Evolutionary conservation across 1,139 yeast genomes (phyloP).

Genomic region (Nadsonia starkeyi-henricii): DNA sequence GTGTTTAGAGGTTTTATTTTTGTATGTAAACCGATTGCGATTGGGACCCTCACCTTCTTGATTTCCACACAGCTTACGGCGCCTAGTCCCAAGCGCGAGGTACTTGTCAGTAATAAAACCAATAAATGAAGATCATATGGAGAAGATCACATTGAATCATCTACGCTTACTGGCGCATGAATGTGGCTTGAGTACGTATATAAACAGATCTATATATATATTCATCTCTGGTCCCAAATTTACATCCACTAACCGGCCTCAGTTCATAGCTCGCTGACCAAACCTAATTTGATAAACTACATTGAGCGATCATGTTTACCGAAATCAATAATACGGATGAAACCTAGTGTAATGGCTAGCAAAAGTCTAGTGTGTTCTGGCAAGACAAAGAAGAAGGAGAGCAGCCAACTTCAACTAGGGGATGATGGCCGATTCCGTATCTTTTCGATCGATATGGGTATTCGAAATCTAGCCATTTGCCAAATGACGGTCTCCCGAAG

Average conservation of each 20-base stretch:
- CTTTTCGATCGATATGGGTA: conserved; percentile 31
- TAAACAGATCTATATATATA: neutral
- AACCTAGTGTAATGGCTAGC: no score
- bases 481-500: conserved; percentile 11
- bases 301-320: neutral
- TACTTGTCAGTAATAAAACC: no score
- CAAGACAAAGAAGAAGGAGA: no score
- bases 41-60: no score
- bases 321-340: neutral
- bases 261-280: neutral
- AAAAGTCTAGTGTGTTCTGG: no score
- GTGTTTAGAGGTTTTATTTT: no score
- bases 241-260: neutral
- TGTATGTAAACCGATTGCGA: no score
- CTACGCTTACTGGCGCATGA: neutral
- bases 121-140: neutral
- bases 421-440: conserved; percentile 9
- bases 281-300: neutral
- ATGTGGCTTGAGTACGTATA: neutral
- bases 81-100: no score
- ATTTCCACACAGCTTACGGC: no score
- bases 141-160: neutral
- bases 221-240: neutral
- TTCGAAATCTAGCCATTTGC: conserved; percentile 30
- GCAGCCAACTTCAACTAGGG: no score